phyloP scores from a whole-genome alignment of 495 filamentous ascomycete species.

The Astrothelium subdiscretum region DNA sequence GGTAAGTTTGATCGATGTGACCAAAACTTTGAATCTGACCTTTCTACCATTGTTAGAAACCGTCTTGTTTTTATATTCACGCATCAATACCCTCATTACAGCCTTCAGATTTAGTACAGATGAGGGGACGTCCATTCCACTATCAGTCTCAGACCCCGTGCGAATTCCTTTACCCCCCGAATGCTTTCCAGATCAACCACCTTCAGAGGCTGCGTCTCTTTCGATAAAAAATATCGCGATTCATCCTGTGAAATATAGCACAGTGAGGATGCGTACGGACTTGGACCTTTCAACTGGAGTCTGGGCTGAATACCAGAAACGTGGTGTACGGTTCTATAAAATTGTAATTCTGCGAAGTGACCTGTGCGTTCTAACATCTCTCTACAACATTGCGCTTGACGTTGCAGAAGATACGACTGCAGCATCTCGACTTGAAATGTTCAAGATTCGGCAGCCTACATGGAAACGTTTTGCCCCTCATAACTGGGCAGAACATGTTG shows the following conservation, averaged over 20 bases:
- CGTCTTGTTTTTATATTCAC: conserved; percentile 17
- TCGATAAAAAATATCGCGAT: background rate
- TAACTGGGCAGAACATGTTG: background rate
- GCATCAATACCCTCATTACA: conserved; percentile 19
- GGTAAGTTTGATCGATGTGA: conserved; percentile 6
- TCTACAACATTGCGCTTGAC: conserved; percentile 4
- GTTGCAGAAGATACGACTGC: background rate
- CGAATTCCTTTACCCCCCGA: background rate
- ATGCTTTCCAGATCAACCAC: background rate
- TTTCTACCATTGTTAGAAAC: conserved; percentile 7
- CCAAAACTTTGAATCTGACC: background rate
- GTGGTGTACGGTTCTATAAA: conserved; percentile 15
- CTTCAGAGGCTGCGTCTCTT: background rate
- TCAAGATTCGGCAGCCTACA: background rate
- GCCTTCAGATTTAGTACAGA: conserved; percentile 14
- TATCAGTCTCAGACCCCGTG: conserved; percentile 3
- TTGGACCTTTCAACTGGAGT: conserved; percentile 3
- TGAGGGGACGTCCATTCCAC: background rate
- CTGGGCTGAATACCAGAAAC: conserved; percentile 1
- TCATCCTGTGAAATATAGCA: background rate
- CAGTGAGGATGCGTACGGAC: background rate
- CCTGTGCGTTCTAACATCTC: conserved; percentile 2
- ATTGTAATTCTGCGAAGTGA: conserved; percentile 10
- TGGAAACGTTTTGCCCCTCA: background rate
- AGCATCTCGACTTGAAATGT: background rate